Base-by-base conservation (phyloP, 257 asterid genomes). In the Solanum okadae region DNA sequence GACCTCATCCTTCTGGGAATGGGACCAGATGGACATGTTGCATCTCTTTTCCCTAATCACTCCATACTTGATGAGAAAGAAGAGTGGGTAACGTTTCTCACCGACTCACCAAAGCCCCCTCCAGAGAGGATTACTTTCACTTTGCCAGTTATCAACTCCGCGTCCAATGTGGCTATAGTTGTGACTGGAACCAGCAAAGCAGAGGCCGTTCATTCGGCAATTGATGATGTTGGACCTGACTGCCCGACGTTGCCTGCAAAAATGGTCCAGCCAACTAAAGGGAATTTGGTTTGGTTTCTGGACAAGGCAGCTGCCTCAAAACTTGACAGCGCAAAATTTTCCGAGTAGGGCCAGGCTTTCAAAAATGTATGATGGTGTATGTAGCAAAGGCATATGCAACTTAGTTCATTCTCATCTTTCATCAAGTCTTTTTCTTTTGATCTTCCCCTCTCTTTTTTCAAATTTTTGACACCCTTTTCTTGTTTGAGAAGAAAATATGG, bases 201-300 rank as follows among this genome's bases (percentile, higher is more conserved):
- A 4, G 95, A 93, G 84, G 90, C 93, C n/a, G 94, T 88, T n/a
- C 95, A 88, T 88, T 29, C 89, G 90, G 96, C 93, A 6, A 79
- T 93, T 23, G 96, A 93, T 46, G 94, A 90, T 29, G 85, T 70
- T 2, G 94, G 87, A 10, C 91, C 92, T 8, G 94, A 93, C 35
- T 37, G 83, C 22, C 92, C 90, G 8, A 91, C 81, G 12, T 25
- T 94, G 91, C 99, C 99, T 0, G 98, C 93, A 9, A 91, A 90
- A 91, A 89, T 96, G 94, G 95, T 94, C 89, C 91, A 73, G 90
- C 99, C 98, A 25, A 86, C 88, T 68, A 89, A 91, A 2, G 98
- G 98, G 77, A 94, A 93, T 76, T 83, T 95, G 94, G 98, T 94
- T 68, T 95, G 99, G 99, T 96, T 96, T 92, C 89, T 96, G 49